Evolutionary conservation across 1,284 basidiomycete genomes (phyloP), one percentile per base, ranked within the genome.

Genomic region (Moniliella sp.): DNA sequence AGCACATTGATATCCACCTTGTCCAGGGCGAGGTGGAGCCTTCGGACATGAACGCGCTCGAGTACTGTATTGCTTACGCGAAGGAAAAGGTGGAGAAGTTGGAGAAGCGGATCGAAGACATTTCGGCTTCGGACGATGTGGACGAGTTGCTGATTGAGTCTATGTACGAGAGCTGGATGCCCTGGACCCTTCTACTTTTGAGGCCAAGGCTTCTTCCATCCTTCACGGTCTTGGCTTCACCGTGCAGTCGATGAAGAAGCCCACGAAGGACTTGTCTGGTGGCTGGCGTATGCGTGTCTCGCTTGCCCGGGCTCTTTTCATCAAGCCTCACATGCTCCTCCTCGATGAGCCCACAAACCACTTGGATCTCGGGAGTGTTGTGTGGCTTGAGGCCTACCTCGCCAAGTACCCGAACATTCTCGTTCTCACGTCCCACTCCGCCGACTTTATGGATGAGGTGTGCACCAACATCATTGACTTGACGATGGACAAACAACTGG

Each of bases 221-320:
- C 71, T 97, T 18, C 81, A 91, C 58, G 91, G 88, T 75, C 74
- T 97, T 25, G 88, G 88, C 15, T 97, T 97, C 69, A 70, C 69
- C 36, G 71, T 72, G 55, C 61, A 68, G 35, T 94, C 94, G 88
- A 93, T 94, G 86, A 72, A 71, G 61, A 82, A 80, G 63, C 78
- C 86, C 10, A 94, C 88, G 33, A 88, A 84, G 66, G 88, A 94
- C 62, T 91, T 97, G 82, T 78, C 75, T 53, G 88, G 86, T 73
- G 86, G 86, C 57, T 94, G 88, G 88, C 72, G 88, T 42, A 94
- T 94, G 88, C 76, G 91, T 62, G 86, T 97, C 39, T 80, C 91
- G 10, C 75, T 97, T 31, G 88, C 88, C 16, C 73, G 86, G 41
- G 88, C 88, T 1, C 69, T 97, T 32, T 94, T 97, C 66, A 67